These are phyloP conservation scores for Tulasnella sp. DNA, from an alignment of 768 basidiomycete species.

Conservation along the genomic window DNA sequence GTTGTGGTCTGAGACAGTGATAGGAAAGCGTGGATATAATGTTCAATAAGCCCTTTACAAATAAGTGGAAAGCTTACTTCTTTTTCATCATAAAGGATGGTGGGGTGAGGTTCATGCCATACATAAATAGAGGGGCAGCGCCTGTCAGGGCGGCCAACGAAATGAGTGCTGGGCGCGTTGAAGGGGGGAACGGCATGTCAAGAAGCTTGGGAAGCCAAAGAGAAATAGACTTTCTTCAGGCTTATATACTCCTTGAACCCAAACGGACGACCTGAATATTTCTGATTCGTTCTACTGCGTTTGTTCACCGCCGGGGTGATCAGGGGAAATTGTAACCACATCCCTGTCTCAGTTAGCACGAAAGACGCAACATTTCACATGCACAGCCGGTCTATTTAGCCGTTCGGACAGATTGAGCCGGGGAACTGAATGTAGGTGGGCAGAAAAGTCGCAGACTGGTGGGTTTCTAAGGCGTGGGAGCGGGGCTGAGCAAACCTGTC, in stretches of 20 bases:
- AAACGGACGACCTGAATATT: too few relatives aligned
- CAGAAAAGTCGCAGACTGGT: not conserved
- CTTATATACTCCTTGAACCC: not conserved
- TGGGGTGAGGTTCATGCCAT: not conserved
- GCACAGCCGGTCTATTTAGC: not conserved
- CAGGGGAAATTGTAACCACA: too few relatives aligned
- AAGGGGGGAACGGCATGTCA: not conserved
- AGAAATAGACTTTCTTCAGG: not conserved
- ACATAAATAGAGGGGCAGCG: not conserved
- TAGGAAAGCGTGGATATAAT: not conserved
- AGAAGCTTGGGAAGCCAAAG: not conserved
- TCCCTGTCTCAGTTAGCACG: too few relatives aligned
- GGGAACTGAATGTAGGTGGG: not conserved
- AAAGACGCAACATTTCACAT: too few relatives aligned
- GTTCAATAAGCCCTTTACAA: not conserved
- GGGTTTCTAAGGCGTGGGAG: too few relatives aligned
- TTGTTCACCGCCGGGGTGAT: too few relatives aligned
- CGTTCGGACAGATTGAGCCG: not conserved
- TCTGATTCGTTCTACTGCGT: too few relatives aligned
- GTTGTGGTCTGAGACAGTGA: not conserved
- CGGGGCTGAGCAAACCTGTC: not conserved
- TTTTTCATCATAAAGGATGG: too few relatives aligned
- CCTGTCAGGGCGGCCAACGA: not conserved
- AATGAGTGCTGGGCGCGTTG: not conserved
- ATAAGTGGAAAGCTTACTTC: not conserved